phyloP scores from a whole-genome alignment of 2,329 filamentous ascomycete species.

The Lecanicillium sp. region DNA sequence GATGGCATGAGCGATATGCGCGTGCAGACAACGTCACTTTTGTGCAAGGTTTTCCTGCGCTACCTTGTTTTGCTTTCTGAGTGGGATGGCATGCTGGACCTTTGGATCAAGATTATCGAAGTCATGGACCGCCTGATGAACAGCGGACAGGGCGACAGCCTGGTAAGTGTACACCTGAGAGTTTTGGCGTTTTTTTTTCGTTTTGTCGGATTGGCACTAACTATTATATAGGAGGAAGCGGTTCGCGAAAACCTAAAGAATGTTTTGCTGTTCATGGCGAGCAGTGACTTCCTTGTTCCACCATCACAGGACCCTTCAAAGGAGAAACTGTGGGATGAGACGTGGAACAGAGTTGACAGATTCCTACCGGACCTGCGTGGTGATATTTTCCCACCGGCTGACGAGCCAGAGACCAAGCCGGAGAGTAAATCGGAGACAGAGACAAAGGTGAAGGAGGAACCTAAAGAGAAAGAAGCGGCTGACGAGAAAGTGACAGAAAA shows the following conservation, averaged over 20 bases:
- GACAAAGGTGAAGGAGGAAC: neutral
- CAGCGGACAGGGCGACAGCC: slow-evolving; percentile 80
- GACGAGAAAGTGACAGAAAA: neutral
- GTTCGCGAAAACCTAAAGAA: slow-evolving; percentile 95
- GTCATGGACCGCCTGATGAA: slow-evolving; percentile 97
- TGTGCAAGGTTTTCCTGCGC: slow-evolving; percentile 93
- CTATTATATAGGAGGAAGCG: slow-evolving; percentile 68
- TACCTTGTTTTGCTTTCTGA: slow-evolving; percentile 80
- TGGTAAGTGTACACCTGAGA: too few species aligned
- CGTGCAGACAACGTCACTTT: slow-evolving; percentile 80
- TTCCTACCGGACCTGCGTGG: slow-evolving; percentile 52
- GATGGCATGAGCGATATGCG: slow-evolving; percentile 93
- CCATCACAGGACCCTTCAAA: slow-evolving; percentile 50
- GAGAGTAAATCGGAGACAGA: neutral
- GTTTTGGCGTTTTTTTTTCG: neutral
- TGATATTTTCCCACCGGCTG: slow-evolving; percentile 3
- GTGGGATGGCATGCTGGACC: slow-evolving; percentile 81
- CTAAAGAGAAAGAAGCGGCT: neutral
- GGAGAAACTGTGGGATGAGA: slow-evolving; percentile 53
- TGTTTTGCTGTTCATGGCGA: slow-evolving; percentile 89
- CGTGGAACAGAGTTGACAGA: slow-evolving; percentile 57
- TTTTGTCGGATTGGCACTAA: slow-evolving; percentile 3
- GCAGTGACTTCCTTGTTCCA: slow-evolving; percentile 73
- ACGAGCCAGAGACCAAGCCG: slow-evolving; percentile 6
- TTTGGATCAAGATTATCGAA: slow-evolving; percentile 88